Conservation (phyloP, 805 yeast species). For the Diddensiella caesifluorescens region DNA sequence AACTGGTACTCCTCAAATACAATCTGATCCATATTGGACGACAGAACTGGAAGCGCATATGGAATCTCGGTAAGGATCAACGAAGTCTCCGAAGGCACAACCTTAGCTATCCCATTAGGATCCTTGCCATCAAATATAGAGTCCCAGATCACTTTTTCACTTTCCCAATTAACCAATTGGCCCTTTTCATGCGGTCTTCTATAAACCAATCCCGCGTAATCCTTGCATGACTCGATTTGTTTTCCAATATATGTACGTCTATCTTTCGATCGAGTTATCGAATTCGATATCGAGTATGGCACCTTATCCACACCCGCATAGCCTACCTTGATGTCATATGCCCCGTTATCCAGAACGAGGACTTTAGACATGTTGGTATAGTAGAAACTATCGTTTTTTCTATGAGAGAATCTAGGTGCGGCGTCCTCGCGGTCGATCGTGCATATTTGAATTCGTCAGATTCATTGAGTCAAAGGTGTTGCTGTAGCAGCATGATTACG, state of each 20-base stretch:
- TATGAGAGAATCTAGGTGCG: too few species aligned
- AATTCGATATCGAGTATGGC: constrained; percentile 58
- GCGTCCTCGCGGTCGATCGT: background rate
- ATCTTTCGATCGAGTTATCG: constrained; percentile 70
- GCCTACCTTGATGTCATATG: constrained; percentile 73
- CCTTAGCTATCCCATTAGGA: constrained; percentile 20
- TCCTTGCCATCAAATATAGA: constrained; percentile 51
- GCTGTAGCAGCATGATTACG: too few species aligned
- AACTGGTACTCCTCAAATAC: constrained; percentile 92
- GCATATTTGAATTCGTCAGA: background rate
- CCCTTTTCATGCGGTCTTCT: constrained; percentile 86
- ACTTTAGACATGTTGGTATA: constrained; percentile 14
- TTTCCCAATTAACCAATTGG: constrained; percentile 85
- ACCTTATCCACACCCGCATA: constrained; percentile 33
- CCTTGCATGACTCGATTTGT: constrained; percentile 55
- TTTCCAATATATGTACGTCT: constrained; percentile 70
- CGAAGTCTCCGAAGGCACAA: constrained; percentile 45
- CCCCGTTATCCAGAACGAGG: constrained; percentile 83
- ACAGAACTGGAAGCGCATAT: constrained; percentile 71
- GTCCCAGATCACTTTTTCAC: constrained; percentile 89
- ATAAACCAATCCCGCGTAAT: constrained; percentile 66
- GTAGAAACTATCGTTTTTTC: too few species aligned
- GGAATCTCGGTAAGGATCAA: constrained; percentile 77
- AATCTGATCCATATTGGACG: constrained; percentile 83
- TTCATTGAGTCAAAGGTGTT: too few species aligned